Percentiles rank a stretch among this genome's conserved stretches.
Evolutionary conservation across 2,329 filamentous ascomycete species (phyloP).

Genomic region (Alternaria triticina): DNA sequence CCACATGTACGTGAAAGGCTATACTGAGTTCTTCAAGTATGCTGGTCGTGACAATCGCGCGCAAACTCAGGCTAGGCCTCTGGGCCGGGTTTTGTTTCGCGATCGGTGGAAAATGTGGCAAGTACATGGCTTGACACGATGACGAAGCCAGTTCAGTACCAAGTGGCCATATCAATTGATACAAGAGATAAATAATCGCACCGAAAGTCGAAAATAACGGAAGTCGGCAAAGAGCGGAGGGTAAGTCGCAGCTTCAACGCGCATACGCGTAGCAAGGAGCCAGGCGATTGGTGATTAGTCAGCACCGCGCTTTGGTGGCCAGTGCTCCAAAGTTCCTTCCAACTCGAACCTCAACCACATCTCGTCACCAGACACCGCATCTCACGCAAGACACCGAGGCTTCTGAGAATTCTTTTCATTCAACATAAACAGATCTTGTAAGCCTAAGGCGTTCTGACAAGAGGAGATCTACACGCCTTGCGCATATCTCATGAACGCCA

Average conservation of each 20-base stretch:
- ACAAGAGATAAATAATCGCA: background rate
- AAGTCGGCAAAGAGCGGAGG: background rate
- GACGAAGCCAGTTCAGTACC: background rate
- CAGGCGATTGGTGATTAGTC: background rate
- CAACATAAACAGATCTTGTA: background rate
- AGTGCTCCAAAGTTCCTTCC: background rate
- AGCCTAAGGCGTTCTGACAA: background rate
- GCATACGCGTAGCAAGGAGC: background rate
- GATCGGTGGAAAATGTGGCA: background rate
- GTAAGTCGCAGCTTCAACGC: background rate
- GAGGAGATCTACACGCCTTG: background rate
- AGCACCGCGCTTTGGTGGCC: background rate
- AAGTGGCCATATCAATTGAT: background rate
- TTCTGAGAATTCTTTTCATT: background rate
- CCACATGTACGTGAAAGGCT: background rate
- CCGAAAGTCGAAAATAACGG: background rate
- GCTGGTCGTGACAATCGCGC: background rate
- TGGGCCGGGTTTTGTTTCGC: background rate
- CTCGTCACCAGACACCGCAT: background rate
- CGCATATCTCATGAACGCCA: background rate
- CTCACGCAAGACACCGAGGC: background rate
- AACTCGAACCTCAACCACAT: background rate
- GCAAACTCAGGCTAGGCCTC: background rate
- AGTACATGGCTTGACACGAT: background rate
- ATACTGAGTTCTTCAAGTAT: background rate